These are phyloP conservation scores for Cymbidium sinense DNA, from an alignment of 106 monocot genomes.

Conservation along the genomic window DNA sequence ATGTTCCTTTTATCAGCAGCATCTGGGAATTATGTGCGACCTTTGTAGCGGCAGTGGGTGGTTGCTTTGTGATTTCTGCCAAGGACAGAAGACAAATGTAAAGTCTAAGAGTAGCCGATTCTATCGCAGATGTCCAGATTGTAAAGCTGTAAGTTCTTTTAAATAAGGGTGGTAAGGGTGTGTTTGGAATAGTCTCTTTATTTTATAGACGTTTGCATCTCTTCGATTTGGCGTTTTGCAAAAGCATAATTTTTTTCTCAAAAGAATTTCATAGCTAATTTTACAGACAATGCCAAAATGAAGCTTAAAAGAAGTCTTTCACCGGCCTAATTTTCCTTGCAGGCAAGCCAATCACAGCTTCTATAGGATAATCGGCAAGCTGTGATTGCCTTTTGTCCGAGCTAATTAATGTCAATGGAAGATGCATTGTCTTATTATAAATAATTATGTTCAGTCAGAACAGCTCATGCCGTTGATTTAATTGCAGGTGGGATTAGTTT, in stretches of 20 bases:
- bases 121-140: constrained; percentile 83
- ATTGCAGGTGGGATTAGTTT: constrained; percentile 59
- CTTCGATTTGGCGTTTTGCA: no score
- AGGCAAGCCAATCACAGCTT: not conserved
- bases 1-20: constrained; percentile 10
- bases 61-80: constrained; percentile 81
- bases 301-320: no score
- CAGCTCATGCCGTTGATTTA: no score
- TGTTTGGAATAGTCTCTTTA: not conserved
- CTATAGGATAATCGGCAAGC: not conserved
- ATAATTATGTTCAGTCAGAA: not conserved
- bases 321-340: no score
- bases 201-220: no score
- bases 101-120: constrained; percentile 57
- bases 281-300: no score
- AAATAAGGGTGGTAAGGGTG: not conserved
- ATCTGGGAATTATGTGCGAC: constrained; percentile 52
- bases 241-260: no score
- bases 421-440: not conserved
- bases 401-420: not conserved
- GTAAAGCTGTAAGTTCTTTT: constrained; percentile 61
- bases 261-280: no score
- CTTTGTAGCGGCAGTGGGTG: constrained; percentile 69
- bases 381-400: not conserved
- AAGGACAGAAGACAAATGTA: constrained; percentile 80